These are phyloP conservation scores for Dictyostelium citrinum DNA, from an alignment of 78 protist genomes.

Conservation along the genomic window DNA sequence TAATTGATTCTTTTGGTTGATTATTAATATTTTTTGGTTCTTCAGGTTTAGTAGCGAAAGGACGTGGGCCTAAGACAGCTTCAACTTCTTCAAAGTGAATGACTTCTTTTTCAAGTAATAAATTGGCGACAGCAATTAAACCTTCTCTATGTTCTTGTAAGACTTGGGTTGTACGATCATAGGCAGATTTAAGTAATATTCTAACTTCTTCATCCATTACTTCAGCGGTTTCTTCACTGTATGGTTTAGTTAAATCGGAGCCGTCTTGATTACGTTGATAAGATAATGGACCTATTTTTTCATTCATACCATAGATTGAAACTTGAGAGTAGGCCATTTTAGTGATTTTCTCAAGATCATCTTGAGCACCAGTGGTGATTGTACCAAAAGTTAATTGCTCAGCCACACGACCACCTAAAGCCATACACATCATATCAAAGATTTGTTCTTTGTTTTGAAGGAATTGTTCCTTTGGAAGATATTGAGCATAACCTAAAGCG, in stretches of 20 bases:
- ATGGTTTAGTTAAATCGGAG: slow-evolving; percentile 84
- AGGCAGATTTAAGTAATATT: slow-evolving; percentile 52
- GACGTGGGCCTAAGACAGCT: slow-evolving; percentile 79
- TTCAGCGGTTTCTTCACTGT: slow-evolving; percentile 85
- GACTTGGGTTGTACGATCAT: slow-evolving; percentile 46
- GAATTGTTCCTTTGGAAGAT: slow-evolving; percentile 91
- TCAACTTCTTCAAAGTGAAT: slow-evolving; percentile 84
- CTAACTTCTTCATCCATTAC: slow-evolving; percentile 86
- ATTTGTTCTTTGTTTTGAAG: slow-evolving; percentile 87
- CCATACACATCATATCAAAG: slow-evolving; percentile 90
- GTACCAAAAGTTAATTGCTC: slow-evolving; percentile 84
- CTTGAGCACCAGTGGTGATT: slow-evolving; percentile 95
- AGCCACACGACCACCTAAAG: slow-evolving; percentile 94
- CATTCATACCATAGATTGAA: slow-evolving; percentile 91
- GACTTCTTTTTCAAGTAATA: slow-evolving; percentile 90
- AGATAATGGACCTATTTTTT: slow-evolving; percentile 86
- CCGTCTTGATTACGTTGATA: slow-evolving; percentile 46
- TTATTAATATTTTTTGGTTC: neutral
- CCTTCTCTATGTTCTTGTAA: slow-evolving; percentile 53
- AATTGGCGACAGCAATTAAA: slow-evolving; percentile 83
- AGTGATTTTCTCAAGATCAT: slow-evolving; percentile 91
- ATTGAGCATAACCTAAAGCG: slow-evolving; percentile 95
- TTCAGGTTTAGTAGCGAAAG: neutral
- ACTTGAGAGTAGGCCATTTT: slow-evolving; percentile 89
- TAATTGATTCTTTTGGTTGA: neutral